A percentile compares a stretch with the other conserved stretches of the same genome.
Evolutionary conservation across 345 rosid species (phyloP).

Genomic region (Eucalyptus grandis): DNA sequence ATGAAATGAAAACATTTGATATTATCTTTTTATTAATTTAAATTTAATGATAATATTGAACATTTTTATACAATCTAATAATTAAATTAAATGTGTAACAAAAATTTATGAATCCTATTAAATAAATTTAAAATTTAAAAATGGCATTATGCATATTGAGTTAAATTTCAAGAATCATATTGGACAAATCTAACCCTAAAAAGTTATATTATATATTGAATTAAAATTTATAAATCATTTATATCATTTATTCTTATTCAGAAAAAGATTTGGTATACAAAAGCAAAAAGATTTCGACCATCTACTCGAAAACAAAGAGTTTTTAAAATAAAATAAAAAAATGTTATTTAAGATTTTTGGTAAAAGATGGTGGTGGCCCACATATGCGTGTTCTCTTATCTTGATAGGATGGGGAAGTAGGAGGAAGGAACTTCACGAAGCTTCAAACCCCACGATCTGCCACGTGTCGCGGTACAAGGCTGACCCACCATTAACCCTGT

Average conservation of each 20-base stretch:
- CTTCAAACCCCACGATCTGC: not conserved
- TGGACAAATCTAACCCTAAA: no score
- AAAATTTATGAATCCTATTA: no score
- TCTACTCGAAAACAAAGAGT: not conserved
- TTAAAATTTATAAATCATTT: no score
- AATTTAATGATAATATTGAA: no score
- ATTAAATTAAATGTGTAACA: accelerated
- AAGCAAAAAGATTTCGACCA: not conserved
- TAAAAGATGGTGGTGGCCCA: not conserved
- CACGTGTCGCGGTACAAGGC: not conserved
- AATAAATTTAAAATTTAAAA: no score
- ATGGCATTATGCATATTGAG: accelerated
- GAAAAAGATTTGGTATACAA: not conserved
- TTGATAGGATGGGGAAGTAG: not conserved
- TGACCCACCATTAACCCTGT: not conserved
- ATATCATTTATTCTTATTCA: no score
- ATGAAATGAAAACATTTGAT: accelerated
- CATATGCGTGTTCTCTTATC: not conserved
- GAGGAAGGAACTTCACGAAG: not conserved
- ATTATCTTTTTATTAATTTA: no score
- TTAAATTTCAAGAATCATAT: no score
- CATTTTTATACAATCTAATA: accelerated
- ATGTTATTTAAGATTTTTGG: not conserved
- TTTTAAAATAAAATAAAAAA: no score
- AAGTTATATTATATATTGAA: no score